Conservation (phyloP, 1,284 basidiomycete genomes). For the Rhodotorula mucilaginosa region DNA sequence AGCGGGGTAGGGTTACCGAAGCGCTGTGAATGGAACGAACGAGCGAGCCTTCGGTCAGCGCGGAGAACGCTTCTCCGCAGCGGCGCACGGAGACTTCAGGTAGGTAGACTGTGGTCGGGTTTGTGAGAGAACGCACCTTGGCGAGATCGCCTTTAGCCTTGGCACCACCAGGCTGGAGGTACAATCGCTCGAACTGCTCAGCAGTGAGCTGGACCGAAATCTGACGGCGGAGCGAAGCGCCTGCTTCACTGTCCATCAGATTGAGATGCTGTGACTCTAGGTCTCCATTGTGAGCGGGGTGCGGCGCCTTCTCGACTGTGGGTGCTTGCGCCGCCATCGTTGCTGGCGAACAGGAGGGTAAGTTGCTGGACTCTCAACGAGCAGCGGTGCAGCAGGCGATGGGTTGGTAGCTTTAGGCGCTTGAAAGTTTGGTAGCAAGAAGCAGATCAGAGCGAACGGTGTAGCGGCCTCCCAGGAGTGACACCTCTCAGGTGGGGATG, state of each 20-base stretch:
- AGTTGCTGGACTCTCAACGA: not conserved
- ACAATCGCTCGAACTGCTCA: constrained; percentile 33
- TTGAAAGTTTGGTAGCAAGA: no score
- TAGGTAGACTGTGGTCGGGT: not conserved
- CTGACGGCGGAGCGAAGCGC: constrained; percentile 28
- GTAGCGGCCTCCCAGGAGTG: no score
- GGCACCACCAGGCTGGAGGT: constrained; percentile 41
- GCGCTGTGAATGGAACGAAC: constrained; percentile 19
- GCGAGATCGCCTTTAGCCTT: constrained; percentile 41
- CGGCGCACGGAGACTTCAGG: not conserved
- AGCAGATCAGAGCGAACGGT: no score
- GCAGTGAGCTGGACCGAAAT: constrained; percentile 28
- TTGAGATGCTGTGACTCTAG: constrained; percentile 13
- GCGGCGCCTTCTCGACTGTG: constrained; percentile 10
- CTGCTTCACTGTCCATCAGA: constrained; percentile 17
- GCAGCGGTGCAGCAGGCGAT: not conserved
- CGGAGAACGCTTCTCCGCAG: not conserved
- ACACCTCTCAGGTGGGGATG: no score
- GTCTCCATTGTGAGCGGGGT: not conserved
- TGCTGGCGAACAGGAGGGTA: not conserved
- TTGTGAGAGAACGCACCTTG: constrained; percentile 2
- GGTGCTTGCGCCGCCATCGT: not conserved
- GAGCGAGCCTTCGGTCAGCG: constrained; percentile 10
- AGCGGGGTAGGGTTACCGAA: constrained; percentile 43
- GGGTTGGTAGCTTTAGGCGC: no score